phyloP scores from a whole-genome alignment of 1,284 basidiomycete species.

The Puccinia horiana region DNA sequence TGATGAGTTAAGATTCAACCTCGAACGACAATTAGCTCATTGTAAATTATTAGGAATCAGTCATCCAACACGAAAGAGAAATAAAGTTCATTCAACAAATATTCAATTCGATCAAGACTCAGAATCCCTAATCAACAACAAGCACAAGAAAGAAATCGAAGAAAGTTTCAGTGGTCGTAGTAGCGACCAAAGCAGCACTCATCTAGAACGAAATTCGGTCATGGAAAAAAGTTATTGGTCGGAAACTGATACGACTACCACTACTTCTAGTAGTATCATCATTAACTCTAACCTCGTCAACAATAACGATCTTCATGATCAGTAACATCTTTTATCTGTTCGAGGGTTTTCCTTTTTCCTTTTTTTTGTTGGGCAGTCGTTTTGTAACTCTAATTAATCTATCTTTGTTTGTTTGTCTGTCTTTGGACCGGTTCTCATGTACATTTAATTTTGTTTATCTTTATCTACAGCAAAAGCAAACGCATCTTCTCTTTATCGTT shows the following conservation, averaged over 20 bases:
- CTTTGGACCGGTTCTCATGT: no score
- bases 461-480: no score
- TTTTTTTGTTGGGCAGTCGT: no score
- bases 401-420: no score
- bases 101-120: no score
- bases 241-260: neutral
- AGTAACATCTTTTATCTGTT: no score
- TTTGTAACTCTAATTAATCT: no score
- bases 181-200: neutral
- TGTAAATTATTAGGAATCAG: neutral
- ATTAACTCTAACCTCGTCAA: no score
- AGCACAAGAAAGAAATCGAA: neutral
- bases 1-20: neutral
- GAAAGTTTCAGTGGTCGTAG: neutral
- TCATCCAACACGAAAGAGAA: neutral
- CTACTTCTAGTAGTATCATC: neutral
- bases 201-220: neutral
- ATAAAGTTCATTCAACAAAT: neutral
- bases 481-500: no score
- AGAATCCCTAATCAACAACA: neutral
- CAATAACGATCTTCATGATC: no score
- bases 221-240: constrained; percentile 11
- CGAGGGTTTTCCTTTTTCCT: no score
- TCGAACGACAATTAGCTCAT: constrained; percentile 2
- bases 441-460: no score